Evolutionary conservation across 2,329 filamentous ascomycete species (phyloP), one percentile per base, ranked within the genome.

Genomic region (Emmonsiellopsis sp.): DNA sequence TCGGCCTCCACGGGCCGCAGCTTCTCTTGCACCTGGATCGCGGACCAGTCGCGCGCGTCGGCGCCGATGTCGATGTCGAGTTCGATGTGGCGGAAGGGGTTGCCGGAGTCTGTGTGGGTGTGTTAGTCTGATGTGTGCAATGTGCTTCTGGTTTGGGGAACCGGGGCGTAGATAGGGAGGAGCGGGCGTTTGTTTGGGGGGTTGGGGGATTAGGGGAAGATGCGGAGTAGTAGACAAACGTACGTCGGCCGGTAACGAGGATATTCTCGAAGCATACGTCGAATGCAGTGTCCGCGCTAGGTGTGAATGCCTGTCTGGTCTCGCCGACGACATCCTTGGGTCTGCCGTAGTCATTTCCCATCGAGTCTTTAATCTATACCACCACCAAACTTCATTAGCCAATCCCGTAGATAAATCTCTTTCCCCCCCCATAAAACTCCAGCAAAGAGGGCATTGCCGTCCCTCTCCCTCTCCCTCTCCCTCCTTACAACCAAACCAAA

Each of bases 21-120:
- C 80, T 97, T 97, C 82, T 98, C 93, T 58, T 85, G 87, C 54
- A 89, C 89, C 75, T 96, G 90, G 69, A 97, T 94, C 62, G 89
- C 89, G 60, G 86, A 90, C 93, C 93, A 98, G 76, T 98, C 93
- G 73, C 95, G 95, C 60, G 93, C 93, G 71, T 96, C 91, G 72
- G 91, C 91, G 65, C 91, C 91, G 64, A 96, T 95, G 71, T 96
- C 91, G 68, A 96, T 87, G 72, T 95, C 91, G 64, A 96, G 86
- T 75, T 95, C 91, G 61, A 96, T 74, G 69, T 86, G 81, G 60
- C 90, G 87, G 66, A 70, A 75, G 50, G 82, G 78, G 69, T 75
- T 74, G 56, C 69, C 68, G 27, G 66, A 63, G 48, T 67, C 71
- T 71, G 56, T 54, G 53, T 27, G 5, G 33, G n/a, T 45, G 13